A percentile compares a stretch with the other conserved stretches of the same genome.
Evolutionary conservation across 345 rosid species (phyloP).

Genomic region (Corymbia maculata): DNA sequence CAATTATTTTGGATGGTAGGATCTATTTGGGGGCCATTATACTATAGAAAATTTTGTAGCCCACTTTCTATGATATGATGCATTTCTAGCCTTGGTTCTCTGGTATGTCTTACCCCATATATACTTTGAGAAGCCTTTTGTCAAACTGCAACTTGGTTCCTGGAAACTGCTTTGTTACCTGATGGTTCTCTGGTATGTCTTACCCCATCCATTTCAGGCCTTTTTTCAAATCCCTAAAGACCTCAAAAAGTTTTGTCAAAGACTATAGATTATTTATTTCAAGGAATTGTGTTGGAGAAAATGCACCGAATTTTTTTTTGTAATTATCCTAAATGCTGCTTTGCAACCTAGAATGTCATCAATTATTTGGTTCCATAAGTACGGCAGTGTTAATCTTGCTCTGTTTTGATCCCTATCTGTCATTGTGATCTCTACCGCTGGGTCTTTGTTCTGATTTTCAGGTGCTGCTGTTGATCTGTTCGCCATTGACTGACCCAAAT

Average conservation of each 20-base stretch:
- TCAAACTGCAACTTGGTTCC: not conserved
- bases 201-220: too few species aligned
- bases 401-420: not conserved
- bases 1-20: too few species aligned
- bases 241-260: too few species aligned
- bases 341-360: too few species aligned
- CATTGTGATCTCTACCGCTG: not conserved
- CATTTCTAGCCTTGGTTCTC: not conserved
- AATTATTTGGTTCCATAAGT: too few species aligned
- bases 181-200: too few species aligned
- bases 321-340: not conserved
- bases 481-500: slow-evolving; percentile 54
- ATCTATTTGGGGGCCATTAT: too few species aligned
- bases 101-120: not conserved
- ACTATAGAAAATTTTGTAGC: too few species aligned
- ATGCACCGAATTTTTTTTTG: not conserved
- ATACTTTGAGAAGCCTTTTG: too few species aligned
- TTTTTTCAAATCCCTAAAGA: too few species aligned
- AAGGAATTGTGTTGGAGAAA: not conserved
- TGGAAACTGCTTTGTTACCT: too few species aligned
- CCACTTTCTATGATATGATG: not conserved
- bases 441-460: not conserved
- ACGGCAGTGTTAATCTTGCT: not conserved
- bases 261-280: too few species aligned
- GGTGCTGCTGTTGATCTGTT: slow-evolving; percentile 66